Conservation (phyloP, 2,329 filamentous ascomycete genomes). For the Fusarium globosum region DNA sequence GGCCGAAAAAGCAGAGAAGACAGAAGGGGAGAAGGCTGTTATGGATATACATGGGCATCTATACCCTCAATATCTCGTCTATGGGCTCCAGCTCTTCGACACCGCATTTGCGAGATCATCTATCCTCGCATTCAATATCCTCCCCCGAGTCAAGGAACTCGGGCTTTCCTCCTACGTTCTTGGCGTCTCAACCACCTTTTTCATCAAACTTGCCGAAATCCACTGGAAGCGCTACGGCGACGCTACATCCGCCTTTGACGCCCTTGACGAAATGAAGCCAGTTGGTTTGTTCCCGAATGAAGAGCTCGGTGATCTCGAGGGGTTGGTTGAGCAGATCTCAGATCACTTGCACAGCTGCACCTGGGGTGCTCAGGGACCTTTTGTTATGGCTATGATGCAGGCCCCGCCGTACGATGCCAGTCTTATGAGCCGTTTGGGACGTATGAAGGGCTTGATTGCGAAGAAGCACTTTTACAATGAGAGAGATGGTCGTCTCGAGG, state of each 20-base stretch:
- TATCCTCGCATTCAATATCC: constrained; percentile 66
- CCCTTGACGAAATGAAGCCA: constrained; percentile 74
- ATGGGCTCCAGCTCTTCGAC: constrained; percentile 67
- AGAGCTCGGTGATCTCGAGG: constrained; percentile 30
- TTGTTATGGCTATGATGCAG: constrained; percentile 55
- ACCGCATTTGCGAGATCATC: constrained; percentile 68
- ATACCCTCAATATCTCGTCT: constrained; percentile 70
- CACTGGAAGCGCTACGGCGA: constrained; percentile 72
- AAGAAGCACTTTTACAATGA: constrained; percentile 6
- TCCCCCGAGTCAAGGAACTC: constrained; percentile 74
- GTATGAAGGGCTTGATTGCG: constrained; percentile 3
- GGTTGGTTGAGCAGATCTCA: constrained; percentile 47
- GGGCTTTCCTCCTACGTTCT: constrained; percentile 78
- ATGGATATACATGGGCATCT: constrained; percentile 71
- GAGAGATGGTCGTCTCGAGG: not conserved
- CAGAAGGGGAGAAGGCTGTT: constrained; percentile 47
- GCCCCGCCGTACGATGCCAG: constrained; percentile 49
- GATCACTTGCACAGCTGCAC: constrained; percentile 50
- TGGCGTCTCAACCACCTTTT: constrained; percentile 76
- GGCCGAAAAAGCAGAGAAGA: not conserved
- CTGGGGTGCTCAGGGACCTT: constrained; percentile 52
- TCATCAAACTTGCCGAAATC: constrained; percentile 72
- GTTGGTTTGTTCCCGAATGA: constrained; percentile 69
- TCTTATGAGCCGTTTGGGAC: constrained; percentile 40
- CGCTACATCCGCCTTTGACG: constrained; percentile 61